Conservation (phyloP, 768 basidiomycete genomes). For the Cubamyces lactineus region DNA sequence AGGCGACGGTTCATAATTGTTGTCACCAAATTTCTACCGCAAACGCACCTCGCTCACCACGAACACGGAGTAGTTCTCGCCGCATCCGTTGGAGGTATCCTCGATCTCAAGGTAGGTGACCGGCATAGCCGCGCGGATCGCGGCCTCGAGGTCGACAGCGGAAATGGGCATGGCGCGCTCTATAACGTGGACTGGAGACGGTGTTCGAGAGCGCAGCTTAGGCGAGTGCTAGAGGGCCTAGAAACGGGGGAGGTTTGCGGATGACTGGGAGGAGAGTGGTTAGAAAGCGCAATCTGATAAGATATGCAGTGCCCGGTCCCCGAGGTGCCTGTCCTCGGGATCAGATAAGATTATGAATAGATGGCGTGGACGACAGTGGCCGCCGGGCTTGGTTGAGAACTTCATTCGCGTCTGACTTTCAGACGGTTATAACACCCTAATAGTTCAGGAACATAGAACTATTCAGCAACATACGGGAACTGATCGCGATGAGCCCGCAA, state of each 20-base stretch:
- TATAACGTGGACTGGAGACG: background rate
- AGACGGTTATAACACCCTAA: too few species aligned
- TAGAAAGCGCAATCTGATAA: slow-evolving; percentile 34
- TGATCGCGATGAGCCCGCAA: background rate
- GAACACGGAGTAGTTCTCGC: slow-evolving; percentile 73
- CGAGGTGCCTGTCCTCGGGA: background rate
- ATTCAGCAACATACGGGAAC: too few species aligned
- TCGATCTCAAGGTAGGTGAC: slow-evolving; percentile 72
- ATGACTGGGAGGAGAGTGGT: slow-evolving; percentile 17
- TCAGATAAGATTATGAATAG: slow-evolving; percentile 16
- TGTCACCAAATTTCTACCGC: background rate
- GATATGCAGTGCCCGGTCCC: slow-evolving; percentile 16
- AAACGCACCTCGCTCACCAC: slow-evolving; percentile 73
- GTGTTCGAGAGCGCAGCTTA: background rate
- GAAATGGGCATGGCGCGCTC: slow-evolving; percentile 60
- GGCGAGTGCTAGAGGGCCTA: background rate
- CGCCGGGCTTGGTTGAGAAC: background rate
- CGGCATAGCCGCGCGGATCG: slow-evolving; percentile 64
- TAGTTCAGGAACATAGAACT: too few species aligned
- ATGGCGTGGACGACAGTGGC: background rate
- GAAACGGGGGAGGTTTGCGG: background rate
- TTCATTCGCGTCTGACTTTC: too few species aligned
- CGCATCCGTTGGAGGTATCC: slow-evolving; percentile 81
- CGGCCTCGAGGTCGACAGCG: slow-evolving; percentile 55
- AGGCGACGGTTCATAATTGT: background rate